These are phyloP conservation scores for Backusella morwellensis DNA, from an alignment of 192 early-diverging fungal genomes.

Conservation along the genomic window DNA sequence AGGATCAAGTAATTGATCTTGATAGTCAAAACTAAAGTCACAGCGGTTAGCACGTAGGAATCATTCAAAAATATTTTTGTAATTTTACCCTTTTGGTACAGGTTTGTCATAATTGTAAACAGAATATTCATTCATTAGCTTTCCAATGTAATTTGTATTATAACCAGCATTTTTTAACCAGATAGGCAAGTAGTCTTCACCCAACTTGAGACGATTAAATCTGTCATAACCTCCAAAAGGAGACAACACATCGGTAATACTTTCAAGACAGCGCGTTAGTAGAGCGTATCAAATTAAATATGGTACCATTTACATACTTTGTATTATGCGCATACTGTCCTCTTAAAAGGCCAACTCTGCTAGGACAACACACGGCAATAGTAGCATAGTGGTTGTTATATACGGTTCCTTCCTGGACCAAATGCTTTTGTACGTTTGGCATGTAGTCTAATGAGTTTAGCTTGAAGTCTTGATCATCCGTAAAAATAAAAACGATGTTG, in stretches of 20 bases:
- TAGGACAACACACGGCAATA: conserved; percentile 63
- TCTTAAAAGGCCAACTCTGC: conserved; percentile 54
- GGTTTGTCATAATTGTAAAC: conserved; percentile 37
- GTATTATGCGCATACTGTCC: conserved; percentile 69
- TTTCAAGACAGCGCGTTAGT: background rate
- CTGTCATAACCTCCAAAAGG: conserved; percentile 44
- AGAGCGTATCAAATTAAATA: no score
- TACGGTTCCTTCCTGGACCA: conserved; percentile 56
- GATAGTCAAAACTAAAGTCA: background rate
- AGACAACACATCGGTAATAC: conserved; percentile 33
- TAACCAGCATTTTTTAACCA: conserved; percentile 60
- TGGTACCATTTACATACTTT: conserved; percentile 20
- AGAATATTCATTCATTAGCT: conserved; percentile 56
- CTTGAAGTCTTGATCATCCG: conserved; percentile 62
- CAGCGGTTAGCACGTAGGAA: background rate
- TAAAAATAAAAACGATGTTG: conserved; percentile 65
- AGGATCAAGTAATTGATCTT: conserved; percentile 49
- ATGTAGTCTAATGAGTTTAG: conserved; percentile 58
- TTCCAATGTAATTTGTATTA: conserved; percentile 66
- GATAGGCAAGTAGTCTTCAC: conserved; percentile 46
- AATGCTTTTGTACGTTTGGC: conserved; percentile 59
- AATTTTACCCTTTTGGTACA: conserved; percentile 26
- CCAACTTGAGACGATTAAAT: conserved; percentile 36
- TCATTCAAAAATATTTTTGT: no score
- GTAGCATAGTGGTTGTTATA: conserved; percentile 64